Evolutionary conservation across 2,329 filamentous ascomycete species (phyloP), one percentile per base, ranked within the genome.

Genomic region (Hymenoscyphus occultus): DNA sequence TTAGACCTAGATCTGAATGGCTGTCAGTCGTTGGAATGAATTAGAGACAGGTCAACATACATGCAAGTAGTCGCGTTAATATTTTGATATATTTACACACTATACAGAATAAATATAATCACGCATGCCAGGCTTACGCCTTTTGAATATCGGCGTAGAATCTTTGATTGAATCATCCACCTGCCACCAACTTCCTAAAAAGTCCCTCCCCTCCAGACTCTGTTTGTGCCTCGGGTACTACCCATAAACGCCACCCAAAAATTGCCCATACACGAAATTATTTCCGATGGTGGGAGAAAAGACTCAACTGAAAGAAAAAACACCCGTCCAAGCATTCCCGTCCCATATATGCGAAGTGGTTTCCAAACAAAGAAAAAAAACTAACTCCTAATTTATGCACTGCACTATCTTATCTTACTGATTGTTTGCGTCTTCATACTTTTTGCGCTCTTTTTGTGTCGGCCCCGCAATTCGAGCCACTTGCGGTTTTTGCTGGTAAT

Each of bases 381-480:
- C 28, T 28, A 54, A 54, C 48, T 54, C 48, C 48, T 54, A 54
- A 19, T 19, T 54, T 54, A 54, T 54, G 48, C 48, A 54, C 48
- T 54, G 48, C 48, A 54, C 19, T 54, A 54, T 54, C 48, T 22
- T 54, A 54, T 54, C 48, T 54, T 54, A 54, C 48, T 28, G 48
- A 54, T 22, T 54, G 48, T 28, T 54, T 54, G 22, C 22, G 48
- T 54, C 22, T 54, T 54, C 19, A 54, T 13, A 54, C 48, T 54
- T 54, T 54, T 54, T 14, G 19, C 19, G 10, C 10, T 54, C 22
- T 28, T 28, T 51, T 54, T 13, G 19, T 54, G 19, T 28, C 19
- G 45, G 19, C 45, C 22, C 45, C 19, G 45, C 45, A 51, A 22
- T 51, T 51, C n/a, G 19, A 54, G 48, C 48, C 48, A 12, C 5